phyloP scores from a whole-genome alignment of 208 protist genomes.

The Acanthamoeba polyphaga region DNA sequence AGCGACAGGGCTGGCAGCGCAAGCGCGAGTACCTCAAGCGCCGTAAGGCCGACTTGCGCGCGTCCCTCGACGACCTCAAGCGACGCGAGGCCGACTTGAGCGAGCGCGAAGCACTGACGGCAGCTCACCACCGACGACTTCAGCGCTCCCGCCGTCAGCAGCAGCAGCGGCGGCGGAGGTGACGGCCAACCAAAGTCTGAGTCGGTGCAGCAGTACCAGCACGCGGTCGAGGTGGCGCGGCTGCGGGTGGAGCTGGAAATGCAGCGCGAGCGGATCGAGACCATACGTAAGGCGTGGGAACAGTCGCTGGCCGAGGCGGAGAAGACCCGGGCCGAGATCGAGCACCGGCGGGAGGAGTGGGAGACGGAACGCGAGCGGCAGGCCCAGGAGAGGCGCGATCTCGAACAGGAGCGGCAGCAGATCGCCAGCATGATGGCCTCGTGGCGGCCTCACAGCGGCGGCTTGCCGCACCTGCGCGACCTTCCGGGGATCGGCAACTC shows the following conservation, averaged over 20 bases:
- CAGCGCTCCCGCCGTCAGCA: no score
- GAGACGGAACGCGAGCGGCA: not conserved
- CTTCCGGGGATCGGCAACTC: not conserved
- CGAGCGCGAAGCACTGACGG: no score
- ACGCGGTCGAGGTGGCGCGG: not conserved
- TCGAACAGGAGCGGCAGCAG: not conserved
- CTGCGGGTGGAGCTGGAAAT: not conserved
- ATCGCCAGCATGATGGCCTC: not conserved
- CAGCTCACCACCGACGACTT: no score
- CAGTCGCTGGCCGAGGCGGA: constrained; percentile 1
- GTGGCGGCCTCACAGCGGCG: no score
- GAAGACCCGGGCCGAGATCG: not conserved
- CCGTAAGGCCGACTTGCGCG: not conserved
- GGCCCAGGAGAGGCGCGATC: not conserved
- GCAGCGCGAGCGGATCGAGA: not conserved
- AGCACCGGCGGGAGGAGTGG: not conserved
- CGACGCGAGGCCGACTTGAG: no score
- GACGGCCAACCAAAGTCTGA: no score
- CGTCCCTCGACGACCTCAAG: not conserved
- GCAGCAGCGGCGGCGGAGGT: no score
- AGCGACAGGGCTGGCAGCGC: not conserved
- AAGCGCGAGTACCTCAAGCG: not conserved
- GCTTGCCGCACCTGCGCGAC: not conserved
- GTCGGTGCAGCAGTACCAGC: not conserved
- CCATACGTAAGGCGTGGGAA: not conserved